phyloP scores from a whole-genome alignment of 2,329 filamentous ascomycete species.

The Clonostachys rosea region DNA sequence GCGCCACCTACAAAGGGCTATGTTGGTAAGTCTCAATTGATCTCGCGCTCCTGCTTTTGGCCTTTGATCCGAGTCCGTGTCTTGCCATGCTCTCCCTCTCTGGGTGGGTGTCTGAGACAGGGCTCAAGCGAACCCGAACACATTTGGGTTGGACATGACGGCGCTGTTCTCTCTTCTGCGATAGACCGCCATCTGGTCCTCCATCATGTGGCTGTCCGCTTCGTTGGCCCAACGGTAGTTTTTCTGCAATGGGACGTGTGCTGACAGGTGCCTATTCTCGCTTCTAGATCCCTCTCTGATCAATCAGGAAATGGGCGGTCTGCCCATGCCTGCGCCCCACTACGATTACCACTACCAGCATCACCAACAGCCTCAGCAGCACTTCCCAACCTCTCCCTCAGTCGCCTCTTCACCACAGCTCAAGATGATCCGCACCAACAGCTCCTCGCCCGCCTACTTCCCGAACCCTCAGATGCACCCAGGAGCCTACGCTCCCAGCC shows the following conservation, averaged over 20 bases:
- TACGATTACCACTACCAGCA: constrained; percentile 40
- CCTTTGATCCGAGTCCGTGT: too few relatives aligned
- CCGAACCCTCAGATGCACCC: constrained; percentile 9
- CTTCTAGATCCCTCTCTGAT: constrained; percentile 50
- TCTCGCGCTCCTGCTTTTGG: constrained; percentile 1
- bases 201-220: not conserved
- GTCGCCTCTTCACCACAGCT: constrained; percentile 45
- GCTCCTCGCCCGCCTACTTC: constrained; percentile 51
- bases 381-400: constrained; percentile 60
- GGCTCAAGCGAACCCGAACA: too few relatives aligned
- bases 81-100: too few relatives aligned
- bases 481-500: constrained; percentile 40
- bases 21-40: constrained; percentile 46
- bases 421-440: constrained; percentile 44
- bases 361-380: constrained; percentile 38
- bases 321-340: constrained; percentile 39
- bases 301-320: constrained; percentile 46
- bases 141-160: too few relatives aligned
- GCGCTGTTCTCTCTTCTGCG: too few relatives aligned
- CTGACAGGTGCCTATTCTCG: constrained; percentile 24
- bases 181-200: too few relatives aligned
- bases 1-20: constrained; percentile 40
- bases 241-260: constrained; percentile 8
- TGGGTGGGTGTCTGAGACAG: too few relatives aligned
- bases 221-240: constrained; percentile 5